Conservation (phyloP, 495 filamentous ascomycete genomes). For the Hypomontagnella monticulosa region DNA sequence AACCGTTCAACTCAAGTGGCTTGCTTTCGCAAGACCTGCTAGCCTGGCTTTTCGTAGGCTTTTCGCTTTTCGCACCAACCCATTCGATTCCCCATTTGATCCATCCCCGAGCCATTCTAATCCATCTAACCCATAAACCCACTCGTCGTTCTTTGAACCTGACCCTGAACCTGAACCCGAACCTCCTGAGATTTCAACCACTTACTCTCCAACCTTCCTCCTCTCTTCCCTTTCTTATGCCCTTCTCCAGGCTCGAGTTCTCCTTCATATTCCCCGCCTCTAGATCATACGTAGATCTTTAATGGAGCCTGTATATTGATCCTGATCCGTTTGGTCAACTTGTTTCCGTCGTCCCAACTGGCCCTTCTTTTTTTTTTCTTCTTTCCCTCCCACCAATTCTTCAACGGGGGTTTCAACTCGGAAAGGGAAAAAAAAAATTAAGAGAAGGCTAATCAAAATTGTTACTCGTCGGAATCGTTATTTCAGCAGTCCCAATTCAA, state of each 20-base stretch:
- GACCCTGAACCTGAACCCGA: too few relatives aligned
- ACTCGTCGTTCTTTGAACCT: slow-evolving; percentile 41
- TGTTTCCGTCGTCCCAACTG: slow-evolving; percentile 33
- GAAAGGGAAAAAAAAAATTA: slow-evolving; percentile 31
- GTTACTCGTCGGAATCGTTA: slow-evolving; percentile 29
- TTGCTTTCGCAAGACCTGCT: too few relatives aligned
- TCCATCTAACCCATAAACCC: slow-evolving; percentile 14
- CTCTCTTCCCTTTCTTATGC: slow-evolving; percentile 50
- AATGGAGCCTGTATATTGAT: slow-evolving; percentile 66
- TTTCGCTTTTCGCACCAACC: too few relatives aligned
- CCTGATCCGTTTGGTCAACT: slow-evolving; percentile 48
- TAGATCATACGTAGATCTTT: slow-evolving; percentile 62
- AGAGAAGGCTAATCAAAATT: slow-evolving; percentile 32
- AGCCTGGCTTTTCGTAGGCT: slow-evolving; percentile 13
- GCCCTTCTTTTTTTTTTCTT: slow-evolving; percentile 46
- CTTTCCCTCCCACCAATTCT: slow-evolving; percentile 48
- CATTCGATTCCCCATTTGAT: too few relatives aligned
- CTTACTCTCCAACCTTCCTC: slow-evolving; percentile 49
- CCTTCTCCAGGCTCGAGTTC: slow-evolving; percentile 52
- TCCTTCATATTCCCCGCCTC: slow-evolving; percentile 45
- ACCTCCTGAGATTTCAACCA: slow-evolving; percentile 47
- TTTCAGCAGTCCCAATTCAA: slow-evolving; percentile 29
- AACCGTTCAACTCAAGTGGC: slow-evolving; percentile 7
- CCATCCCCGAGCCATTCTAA: slow-evolving; percentile 21
- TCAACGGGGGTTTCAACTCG: slow-evolving; percentile 41